A percentile compares a stretch with the other conserved stretches of the same genome.
phyloP scores from a whole-genome alignment of 2,329 filamentous ascomycete species.

The Diplodia corticola region DNA sequence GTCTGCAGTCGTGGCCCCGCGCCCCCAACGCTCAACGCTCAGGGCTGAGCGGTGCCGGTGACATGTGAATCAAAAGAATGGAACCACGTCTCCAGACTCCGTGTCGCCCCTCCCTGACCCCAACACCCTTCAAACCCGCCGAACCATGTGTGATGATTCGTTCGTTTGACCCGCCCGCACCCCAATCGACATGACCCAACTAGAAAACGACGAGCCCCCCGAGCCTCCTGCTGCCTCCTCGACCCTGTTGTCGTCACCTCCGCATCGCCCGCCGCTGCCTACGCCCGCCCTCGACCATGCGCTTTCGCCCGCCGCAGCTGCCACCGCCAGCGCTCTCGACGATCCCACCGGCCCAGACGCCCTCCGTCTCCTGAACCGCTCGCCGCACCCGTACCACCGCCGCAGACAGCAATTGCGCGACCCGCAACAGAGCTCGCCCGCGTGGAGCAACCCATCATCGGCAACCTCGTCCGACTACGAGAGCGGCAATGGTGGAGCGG shows the following conservation, averaged over 20 bases:
- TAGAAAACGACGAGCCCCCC: slow-evolving; percentile 16
- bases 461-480: slow-evolving; percentile 4
- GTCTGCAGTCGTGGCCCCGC: slow-evolving; percentile 8
- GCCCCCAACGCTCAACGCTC: slow-evolving; percentile 18
- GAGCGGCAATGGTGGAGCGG: background rate
- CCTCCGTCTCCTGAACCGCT: slow-evolving; percentile 40
- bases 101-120: slow-evolving; percentile 1
- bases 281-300: background rate
- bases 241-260: background rate
- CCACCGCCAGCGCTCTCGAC: background rate
- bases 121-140: background rate
- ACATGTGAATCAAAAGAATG: slow-evolving; percentile 22
- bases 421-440: background rate
- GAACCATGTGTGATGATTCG: slow-evolving; percentile 16
- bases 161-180: slow-evolving; percentile 4
- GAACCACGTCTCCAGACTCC: slow-evolving; percentile 21
- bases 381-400: slow-evolving; percentile 42
- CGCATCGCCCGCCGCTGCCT: background rate
- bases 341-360: slow-evolving; percentile 5
- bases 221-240: background rate
- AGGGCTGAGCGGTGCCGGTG: slow-evolving; percentile 1
- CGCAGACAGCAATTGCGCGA: slow-evolving; percentile 24
- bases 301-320: background rate
- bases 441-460: slow-evolving; percentile 5
- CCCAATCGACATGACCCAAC: background rate